These are phyloP conservation scores for Pythium insidiosum DNA, from an alignment of 352 stramenopile species.

Conservation along the genomic window DNA sequence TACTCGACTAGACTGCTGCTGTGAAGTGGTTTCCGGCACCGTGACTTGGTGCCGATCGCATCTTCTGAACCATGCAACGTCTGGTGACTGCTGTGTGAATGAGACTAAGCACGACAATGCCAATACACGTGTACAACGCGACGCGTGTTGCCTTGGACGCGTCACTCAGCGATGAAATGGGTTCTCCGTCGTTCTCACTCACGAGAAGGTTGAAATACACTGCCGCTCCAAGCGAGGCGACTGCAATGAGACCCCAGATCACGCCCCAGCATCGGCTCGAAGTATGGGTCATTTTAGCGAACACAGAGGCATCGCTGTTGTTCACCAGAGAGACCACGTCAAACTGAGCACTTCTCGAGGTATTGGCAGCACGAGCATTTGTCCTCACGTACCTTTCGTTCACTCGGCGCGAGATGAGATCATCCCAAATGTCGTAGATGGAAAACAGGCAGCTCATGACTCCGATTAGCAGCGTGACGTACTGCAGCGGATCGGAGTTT, in stretches of 20 bases:
- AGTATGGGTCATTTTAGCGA: slow-evolving; percentile 88
- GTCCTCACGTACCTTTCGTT: slow-evolving; percentile 48
- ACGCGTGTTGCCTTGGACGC: slow-evolving; percentile 47
- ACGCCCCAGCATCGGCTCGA: slow-evolving; percentile 86
- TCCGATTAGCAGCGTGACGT: slow-evolving; percentile 84
- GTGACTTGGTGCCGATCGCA: slow-evolving; percentile 1
- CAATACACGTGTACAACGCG: slow-evolving; percentile 34
- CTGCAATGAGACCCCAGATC: slow-evolving; percentile 79
- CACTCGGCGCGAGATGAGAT: slow-evolving; percentile 83
- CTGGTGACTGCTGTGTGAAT: slow-evolving; percentile 63
- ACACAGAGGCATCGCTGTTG: slow-evolving; percentile 79
- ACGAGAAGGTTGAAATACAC: slow-evolving; percentile 85
- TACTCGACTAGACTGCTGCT: slow-evolving; percentile 3
- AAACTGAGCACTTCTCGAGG: not conserved
- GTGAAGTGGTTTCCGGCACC: slow-evolving; percentile 4
- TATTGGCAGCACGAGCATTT: not conserved
- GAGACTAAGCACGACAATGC: slow-evolving; percentile 49
- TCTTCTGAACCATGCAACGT: slow-evolving; percentile 37
- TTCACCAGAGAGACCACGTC: not conserved
- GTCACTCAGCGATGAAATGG: slow-evolving; percentile 38
- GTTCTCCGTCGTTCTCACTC: slow-evolving; percentile 35
- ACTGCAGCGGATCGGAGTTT: slow-evolving; percentile 59
- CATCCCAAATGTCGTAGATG: slow-evolving; percentile 89
- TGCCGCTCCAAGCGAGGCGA: slow-evolving; percentile 63
- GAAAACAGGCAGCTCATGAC: slow-evolving; percentile 90